Evolutionary conservation across 192 early-diverging fungal genomes (phyloP).

Genomic region (Coemansia javaensis): DNA sequence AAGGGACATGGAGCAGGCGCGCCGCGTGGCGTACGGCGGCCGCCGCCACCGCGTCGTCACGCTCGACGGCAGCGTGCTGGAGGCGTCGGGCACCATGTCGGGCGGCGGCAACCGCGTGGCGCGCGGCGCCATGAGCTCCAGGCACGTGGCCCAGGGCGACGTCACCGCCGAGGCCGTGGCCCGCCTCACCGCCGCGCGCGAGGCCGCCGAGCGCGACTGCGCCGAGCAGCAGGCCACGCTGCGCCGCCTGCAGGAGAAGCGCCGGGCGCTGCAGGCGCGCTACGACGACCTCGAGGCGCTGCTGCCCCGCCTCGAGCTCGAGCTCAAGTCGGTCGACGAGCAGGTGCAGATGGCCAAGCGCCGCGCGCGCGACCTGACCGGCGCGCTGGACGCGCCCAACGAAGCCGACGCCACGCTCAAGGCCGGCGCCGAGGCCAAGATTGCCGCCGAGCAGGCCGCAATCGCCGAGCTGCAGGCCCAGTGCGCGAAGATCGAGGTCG

Average conservation of each 20-base stretch:
- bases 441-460: constrained; percentile 44
- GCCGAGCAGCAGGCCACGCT: constrained; percentile 44
- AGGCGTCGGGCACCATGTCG: constrained; percentile 86
- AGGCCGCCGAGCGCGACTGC: constrained; percentile 54
- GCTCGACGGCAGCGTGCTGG: constrained; percentile 86
- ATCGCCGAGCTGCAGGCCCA: constrained; percentile 55
- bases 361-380: constrained; percentile 52
- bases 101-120: constrained; percentile 76
- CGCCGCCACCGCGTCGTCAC: constrained; percentile 91
- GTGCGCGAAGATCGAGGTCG: constrained; percentile 63
- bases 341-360: constrained; percentile 66
- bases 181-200: constrained; percentile 56
- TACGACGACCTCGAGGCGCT: constrained; percentile 59
- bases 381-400: constrained; percentile 22
- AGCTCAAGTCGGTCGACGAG: constrained; percentile 59
- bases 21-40: constrained; percentile 79
- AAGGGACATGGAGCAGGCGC: constrained; percentile 73
- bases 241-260: constrained; percentile 22
- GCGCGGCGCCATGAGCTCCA: constrained; percentile 88
- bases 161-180: constrained; percentile 54
- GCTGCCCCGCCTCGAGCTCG: constrained; percentile 68
- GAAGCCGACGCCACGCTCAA: constrained; percentile 30
- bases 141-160: constrained; percentile 51
- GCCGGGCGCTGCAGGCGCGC: constrained; percentile 48
- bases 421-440: constrained; percentile 43